Evolutionary conservation across 345 rosid genomes (phyloP).

Genomic region (Ailanthus altissimus): DNA sequence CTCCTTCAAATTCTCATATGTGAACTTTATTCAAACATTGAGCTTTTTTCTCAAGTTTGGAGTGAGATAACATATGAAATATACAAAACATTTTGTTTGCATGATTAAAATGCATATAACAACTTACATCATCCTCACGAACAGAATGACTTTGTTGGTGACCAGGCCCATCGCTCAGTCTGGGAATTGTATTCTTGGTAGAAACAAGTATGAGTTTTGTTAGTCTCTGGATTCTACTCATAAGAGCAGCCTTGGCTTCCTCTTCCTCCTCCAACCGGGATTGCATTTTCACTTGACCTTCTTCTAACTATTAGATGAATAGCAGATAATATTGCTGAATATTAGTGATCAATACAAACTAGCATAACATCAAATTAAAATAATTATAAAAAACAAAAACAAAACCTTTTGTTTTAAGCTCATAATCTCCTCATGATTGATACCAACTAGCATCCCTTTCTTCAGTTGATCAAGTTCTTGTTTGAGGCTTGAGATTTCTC

Average conservation of each 20-base stretch:
- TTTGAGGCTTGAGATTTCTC: constrained; percentile 89
- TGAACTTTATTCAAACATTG: not conserved
- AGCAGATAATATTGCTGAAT: constrained; percentile 13
- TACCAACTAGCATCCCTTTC: constrained; percentile 82
- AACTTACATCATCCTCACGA: constrained; percentile 77
- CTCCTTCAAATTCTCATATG: not conserved
- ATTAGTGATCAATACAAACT: not conserved
- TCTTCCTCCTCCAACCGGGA: constrained; percentile 99
- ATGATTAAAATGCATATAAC: not conserved
- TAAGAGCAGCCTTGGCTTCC: constrained; percentile 98
- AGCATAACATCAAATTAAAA: not conserved
- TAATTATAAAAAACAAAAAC: not conserved
- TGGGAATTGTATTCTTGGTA: constrained; percentile 82
- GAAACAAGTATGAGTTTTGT: constrained; percentile 99
- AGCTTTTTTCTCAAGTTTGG: not conserved
- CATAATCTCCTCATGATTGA: constrained; percentile 91
- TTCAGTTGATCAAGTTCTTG: constrained; percentile 87
- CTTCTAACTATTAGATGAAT: constrained; percentile 68
- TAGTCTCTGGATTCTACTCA: constrained; percentile 98
- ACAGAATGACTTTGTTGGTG: constrained; percentile 72
- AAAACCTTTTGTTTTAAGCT: constrained; percentile 87
- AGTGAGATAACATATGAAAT: not conserved
- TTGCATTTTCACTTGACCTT: constrained; percentile 99
- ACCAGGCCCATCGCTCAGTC: constrained; percentile 59
- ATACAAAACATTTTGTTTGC: not conserved